Conservation (phyloP, 306 rosid species). For the Hippophae rhamnoides region DNA sequence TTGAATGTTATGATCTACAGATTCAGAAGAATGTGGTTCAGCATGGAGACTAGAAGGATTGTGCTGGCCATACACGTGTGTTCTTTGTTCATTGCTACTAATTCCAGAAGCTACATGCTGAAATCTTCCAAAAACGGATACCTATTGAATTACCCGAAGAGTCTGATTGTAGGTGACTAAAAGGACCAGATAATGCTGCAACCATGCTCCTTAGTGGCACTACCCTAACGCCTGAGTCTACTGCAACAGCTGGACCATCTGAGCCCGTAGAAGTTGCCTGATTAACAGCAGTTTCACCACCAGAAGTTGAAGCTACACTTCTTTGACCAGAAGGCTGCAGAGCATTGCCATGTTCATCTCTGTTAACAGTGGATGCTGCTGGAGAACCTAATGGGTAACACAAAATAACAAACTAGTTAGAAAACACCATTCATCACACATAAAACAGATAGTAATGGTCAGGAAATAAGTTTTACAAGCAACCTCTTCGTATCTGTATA, state of each 20-base stretch:
- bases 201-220: conserved; percentile 86
- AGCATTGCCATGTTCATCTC: conserved; percentile 47
- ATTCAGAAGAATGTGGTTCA: conserved; percentile 32
- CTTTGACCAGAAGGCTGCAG: conserved; percentile 50
- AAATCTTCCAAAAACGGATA: conserved; percentile 75
- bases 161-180: conserved; percentile 53
- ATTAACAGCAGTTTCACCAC: conserved; percentile 44
- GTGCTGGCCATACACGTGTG: conserved; percentile 50
- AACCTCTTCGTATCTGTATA: conserved; percentile 94
- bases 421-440: conserved; percentile 7
- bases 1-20: conserved; percentile 34
- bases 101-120: conserved; percentile 55
- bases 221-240: conserved; percentile 67
- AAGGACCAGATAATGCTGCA: conserved; percentile 62
- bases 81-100: conserved; percentile 44
- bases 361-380: conserved; percentile 37
- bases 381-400: conserved; percentile 47
- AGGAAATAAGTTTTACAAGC: conserved; percentile 3
- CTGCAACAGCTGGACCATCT: conserved; percentile 39
- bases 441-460: conserved; percentile 7
- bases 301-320: conserved; percentile 33
- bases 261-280: conserved; percentile 44
- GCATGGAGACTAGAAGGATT: conserved; percentile 22
- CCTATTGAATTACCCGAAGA: conserved; percentile 70
- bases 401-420: conserved; percentile 10